These are phyloP conservation scores for Exserohilum turcica DNA, from an alignment of 2,329 filamentous ascomycete species.

Conservation along the genomic window DNA sequence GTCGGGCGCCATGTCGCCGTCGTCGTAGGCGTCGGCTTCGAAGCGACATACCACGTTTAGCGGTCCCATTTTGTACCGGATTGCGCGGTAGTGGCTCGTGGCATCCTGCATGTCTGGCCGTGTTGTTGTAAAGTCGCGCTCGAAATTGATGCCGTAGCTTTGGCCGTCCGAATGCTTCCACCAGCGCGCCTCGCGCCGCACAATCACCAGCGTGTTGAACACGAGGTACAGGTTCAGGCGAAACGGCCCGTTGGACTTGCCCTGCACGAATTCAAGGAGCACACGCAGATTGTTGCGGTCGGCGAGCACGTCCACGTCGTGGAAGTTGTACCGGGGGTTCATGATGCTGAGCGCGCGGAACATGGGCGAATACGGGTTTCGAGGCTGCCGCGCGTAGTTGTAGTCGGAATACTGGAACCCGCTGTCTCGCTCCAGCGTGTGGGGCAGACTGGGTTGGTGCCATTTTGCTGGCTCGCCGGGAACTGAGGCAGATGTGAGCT, in stretches of 20 bases:
- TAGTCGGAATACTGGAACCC: slow-evolving; percentile 34
- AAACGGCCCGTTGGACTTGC: slow-evolving; percentile 31
- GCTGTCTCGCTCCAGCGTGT: slow-evolving; percentile 23
- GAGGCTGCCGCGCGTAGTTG: slow-evolving; percentile 35
- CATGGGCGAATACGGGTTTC: slow-evolving; percentile 32
- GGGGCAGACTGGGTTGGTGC: slow-evolving; percentile 23
- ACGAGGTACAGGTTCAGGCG: slow-evolving; percentile 32
- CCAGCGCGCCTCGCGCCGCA: slow-evolving; percentile 32
- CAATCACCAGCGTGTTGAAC: slow-evolving; percentile 34
- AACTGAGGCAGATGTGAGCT: slow-evolving; percentile 16
- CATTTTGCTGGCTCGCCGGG: slow-evolving; percentile 36
- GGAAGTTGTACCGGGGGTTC: slow-evolving; percentile 28
- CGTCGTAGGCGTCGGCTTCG: slow-evolving; percentile 38
- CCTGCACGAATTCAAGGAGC: slow-evolving; percentile 33
- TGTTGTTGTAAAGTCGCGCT: slow-evolving; percentile 31
- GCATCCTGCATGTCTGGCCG: slow-evolving; percentile 31
- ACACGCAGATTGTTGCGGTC: slow-evolving; percentile 39
- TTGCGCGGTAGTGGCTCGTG: slow-evolving; percentile 38
- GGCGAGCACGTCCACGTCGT: slow-evolving; percentile 32
- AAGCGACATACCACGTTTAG: slow-evolving; percentile 35
- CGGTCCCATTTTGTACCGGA: slow-evolving; percentile 34
- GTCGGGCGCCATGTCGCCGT: slow-evolving; percentile 20
- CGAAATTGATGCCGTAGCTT: slow-evolving; percentile 33
- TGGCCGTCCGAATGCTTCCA: slow-evolving; percentile 24
- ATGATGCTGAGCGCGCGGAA: slow-evolving; percentile 33